Evolutionary conservation across 2,329 filamentous ascomycete species (phyloP).

Genomic region (Calonectria hongkongensis): DNA sequence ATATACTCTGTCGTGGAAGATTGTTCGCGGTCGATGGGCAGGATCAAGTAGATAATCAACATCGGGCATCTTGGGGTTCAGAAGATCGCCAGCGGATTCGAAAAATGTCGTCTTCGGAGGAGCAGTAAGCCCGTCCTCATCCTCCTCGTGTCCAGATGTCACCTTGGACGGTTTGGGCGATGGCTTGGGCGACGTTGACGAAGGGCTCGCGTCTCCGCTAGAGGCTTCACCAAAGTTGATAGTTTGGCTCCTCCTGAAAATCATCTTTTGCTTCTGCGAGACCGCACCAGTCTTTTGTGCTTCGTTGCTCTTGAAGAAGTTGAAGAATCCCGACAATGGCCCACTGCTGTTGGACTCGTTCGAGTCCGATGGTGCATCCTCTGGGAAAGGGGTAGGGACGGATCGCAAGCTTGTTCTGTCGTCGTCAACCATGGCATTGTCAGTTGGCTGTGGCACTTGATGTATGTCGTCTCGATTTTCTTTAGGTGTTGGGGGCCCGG

Average conservation of each 20-base stretch:
- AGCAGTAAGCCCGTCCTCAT: slow-evolving; percentile 72
- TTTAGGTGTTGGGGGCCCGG: slow-evolving; percentile 60
- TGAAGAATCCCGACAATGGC: slow-evolving; percentile 79
- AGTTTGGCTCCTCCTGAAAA: slow-evolving; percentile 87
- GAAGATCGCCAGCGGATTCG: slow-evolving; percentile 92
- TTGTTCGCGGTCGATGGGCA: slow-evolving; percentile 86
- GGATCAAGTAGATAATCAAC: slow-evolving; percentile 90
- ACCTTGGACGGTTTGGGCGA: slow-evolving; percentile 59
- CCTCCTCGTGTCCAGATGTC: slow-evolving; percentile 71
- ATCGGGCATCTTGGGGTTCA: slow-evolving; percentile 91
- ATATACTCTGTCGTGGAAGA: slow-evolving; percentile 97
- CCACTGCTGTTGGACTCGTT: slow-evolving; percentile 61
- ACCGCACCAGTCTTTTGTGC: slow-evolving; percentile 68
- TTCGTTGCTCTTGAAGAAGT: slow-evolving; percentile 81
- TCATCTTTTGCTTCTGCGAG: slow-evolving; percentile 79
- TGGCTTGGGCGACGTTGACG: slow-evolving; percentile 23
- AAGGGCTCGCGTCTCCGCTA: slow-evolving; percentile 24
- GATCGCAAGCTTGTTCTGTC: slow-evolving; percentile 75
- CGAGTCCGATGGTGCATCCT: slow-evolving; percentile 54
- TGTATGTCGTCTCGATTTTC: slow-evolving; percentile 61
- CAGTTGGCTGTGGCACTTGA: slow-evolving; percentile 82
- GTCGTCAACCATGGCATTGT: slow-evolving; percentile 80
- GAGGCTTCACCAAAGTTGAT: slow-evolving; percentile 60
- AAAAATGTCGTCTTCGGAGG: slow-evolving; percentile 96
- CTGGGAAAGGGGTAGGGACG: slow-evolving; percentile 57